Percentiles rank a stretch among this genome's conserved stretches.
Conservation (phyloP, 2,329 filamentous ascomycete genomes). For the Colletotrichum cuscutae region DNA sequence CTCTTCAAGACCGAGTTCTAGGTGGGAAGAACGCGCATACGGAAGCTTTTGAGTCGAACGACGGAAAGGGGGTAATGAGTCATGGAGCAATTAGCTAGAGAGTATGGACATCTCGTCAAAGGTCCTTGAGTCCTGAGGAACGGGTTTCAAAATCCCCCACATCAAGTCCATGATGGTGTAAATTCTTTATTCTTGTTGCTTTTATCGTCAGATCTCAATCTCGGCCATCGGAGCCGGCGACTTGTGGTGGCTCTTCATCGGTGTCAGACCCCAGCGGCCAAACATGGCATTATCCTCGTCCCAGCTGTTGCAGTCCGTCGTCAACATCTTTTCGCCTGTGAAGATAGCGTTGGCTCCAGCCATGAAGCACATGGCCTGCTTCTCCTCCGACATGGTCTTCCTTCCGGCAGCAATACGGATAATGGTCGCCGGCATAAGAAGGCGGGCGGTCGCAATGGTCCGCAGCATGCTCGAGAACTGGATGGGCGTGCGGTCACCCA, state of each 20-base stretch:
- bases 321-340: constrained; percentile 95
- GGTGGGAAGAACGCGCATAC: not conserved
- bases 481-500: constrained; percentile 79
- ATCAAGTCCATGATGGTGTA: too few relatives aligned
- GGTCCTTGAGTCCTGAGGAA: too few relatives aligned
- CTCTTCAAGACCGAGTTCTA: not conserved
- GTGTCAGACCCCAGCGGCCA: constrained; percentile 80
- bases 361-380: constrained; percentile 90
- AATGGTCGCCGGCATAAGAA: constrained; percentile 87
- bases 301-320: constrained; percentile 91
- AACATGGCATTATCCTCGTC: constrained; percentile 90
- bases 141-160: too few relatives aligned
- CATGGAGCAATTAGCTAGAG: too few relatives aligned
- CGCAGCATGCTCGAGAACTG: constrained; percentile 82
- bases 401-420: constrained; percentile 87
- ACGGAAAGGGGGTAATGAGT: too few relatives aligned
- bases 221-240: constrained; percentile 34
- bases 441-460: constrained; percentile 84
- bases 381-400: constrained; percentile 86
- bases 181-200: not conserved
- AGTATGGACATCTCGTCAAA: too few relatives aligned
- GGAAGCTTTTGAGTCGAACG: too few relatives aligned
- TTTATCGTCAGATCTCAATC: not conserved
- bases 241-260: constrained; percentile 72
- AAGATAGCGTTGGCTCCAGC: constrained; percentile 95